These are phyloP conservation scores for Lactarius evosmus DNA, from an alignment of 768 basidiomycete genomes.

Conservation along the genomic window DNA sequence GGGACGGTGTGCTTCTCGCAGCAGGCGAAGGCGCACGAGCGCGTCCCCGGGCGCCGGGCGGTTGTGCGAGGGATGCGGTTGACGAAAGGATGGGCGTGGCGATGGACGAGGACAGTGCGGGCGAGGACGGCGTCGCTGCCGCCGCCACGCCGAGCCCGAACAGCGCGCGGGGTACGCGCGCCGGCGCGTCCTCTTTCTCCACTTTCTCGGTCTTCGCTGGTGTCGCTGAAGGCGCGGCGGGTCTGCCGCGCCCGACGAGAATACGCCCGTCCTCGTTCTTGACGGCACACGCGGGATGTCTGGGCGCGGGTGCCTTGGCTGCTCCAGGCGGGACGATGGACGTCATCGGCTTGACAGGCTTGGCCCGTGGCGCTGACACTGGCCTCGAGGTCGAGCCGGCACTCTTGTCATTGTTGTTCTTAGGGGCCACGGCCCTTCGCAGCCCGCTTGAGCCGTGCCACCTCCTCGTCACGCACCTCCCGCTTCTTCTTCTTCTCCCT, in stretches of 20 bases:
- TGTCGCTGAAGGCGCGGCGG: background rate
- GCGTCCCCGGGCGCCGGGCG: conserved; percentile 32
- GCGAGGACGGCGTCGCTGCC: conserved; percentile 26
- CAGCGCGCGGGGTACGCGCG: conserved; percentile 4
- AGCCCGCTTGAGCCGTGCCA: conserved; percentile 40
- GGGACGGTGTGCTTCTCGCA: conserved; percentile 32
- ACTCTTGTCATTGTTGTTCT: no score
- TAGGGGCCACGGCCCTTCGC: conserved; percentile 46
- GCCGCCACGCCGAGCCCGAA: conserved; percentile 18
- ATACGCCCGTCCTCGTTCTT: conserved; percentile 1
- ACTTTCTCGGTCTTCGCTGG: background rate
- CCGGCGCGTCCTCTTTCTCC: conserved; percentile 8
- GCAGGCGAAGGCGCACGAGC: conserved; percentile 30
- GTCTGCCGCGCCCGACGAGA: background rate
- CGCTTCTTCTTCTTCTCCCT: conserved; percentile 29
- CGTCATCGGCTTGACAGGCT: conserved; percentile 6
- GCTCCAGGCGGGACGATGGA: background rate
- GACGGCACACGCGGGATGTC: background rate
- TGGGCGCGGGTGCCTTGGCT: no score
- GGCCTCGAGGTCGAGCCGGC: background rate
- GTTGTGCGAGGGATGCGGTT: conserved; percentile 70
- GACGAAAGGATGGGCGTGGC: conserved; percentile 71
- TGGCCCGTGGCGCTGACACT: background rate
- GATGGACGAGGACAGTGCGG: conserved; percentile 59
- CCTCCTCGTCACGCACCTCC: conserved; percentile 37